phyloP scores from a whole-genome alignment of 2,329 filamentous ascomycete genomes.

The Cercospora sesami region DNA sequence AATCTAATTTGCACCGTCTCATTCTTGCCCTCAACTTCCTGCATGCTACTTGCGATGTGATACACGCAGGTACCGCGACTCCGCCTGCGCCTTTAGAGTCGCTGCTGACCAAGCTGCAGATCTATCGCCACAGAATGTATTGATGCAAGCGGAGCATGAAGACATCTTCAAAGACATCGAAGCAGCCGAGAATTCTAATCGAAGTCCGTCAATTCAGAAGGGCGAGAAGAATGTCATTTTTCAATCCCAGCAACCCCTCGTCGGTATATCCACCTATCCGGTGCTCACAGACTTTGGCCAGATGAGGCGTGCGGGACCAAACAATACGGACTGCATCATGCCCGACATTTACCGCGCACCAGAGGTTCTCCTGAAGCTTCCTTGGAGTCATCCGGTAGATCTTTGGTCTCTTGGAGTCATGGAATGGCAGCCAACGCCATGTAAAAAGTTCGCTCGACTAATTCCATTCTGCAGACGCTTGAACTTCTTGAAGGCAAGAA shows the following conservation, averaged over 20 bases:
- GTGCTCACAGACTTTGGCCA: constrained; percentile 34
- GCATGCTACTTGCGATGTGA: constrained; percentile 21
- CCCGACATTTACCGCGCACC: constrained; percentile 33
- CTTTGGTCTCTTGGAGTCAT: constrained; percentile 35
- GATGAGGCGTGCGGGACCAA: no score
- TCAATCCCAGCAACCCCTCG: background rate
- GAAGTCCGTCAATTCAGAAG: constrained; percentile 1
- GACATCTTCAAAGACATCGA: constrained; percentile 11
- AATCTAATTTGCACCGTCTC: constrained; percentile 25
- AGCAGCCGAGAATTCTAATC: background rate
- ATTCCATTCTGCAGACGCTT: no score
- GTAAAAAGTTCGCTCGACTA: no score
- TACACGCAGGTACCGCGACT: constrained; percentile 27
- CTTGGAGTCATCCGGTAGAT: constrained; percentile 31
- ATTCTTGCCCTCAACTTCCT: constrained; percentile 22
- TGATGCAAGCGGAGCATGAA: constrained; percentile 44
- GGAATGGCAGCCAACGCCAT: constrained; percentile 16
- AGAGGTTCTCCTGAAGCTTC: constrained; percentile 31
- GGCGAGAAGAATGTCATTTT: background rate
- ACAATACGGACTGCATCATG: constrained; percentile 20
- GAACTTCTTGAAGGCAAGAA: no score
- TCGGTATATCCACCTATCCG: constrained; percentile 11
- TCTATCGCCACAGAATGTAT: constrained; percentile 41
- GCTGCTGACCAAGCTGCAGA: constrained; percentile 12
- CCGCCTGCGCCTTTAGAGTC: background rate